Percentiles rank a stretch among this genome's conserved stretches.
phyloP scores from a whole-genome alignment of 2,329 filamentous ascomycete species.

The Penicillium sp. region DNA sequence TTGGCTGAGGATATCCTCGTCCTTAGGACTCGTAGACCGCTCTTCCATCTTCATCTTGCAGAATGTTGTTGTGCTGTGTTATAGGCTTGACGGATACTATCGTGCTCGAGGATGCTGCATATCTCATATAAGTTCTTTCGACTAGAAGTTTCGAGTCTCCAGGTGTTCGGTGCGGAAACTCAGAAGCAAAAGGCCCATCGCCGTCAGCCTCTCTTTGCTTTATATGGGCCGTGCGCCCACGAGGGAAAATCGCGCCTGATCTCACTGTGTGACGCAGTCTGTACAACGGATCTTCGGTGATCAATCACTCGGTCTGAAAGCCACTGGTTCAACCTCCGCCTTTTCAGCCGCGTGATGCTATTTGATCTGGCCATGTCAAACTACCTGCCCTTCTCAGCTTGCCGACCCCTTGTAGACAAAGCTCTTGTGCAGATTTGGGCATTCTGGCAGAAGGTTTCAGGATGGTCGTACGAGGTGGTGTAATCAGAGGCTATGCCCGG shows the following conservation, averaged over 20 bases:
- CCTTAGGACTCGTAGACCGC: constrained; percentile 9
- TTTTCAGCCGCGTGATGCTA: constrained; percentile 14
- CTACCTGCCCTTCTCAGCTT: constrained; percentile 7
- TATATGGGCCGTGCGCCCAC: constrained; percentile 13
- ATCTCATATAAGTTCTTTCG: neutral
- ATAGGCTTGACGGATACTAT: neutral
- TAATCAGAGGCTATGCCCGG: constrained; percentile 5
- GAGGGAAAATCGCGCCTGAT: constrained; percentile 13
- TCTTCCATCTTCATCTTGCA: neutral
- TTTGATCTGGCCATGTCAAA: neutral
- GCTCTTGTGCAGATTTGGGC: neutral
- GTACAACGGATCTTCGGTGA: constrained; percentile 17
- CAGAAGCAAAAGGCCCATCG: neutral
- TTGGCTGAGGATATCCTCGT: constrained; percentile 9
- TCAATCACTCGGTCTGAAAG: constrained; percentile 12
- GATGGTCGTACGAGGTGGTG: constrained; percentile 10
- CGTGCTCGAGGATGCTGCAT: neutral
- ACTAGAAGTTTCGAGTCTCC: neutral
- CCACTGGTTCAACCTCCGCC: constrained; percentile 1
- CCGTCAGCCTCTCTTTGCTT: constrained; percentile 1
- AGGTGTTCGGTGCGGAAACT: neutral
- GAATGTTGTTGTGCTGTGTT: neutral
- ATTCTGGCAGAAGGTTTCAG: constrained; percentile 1
- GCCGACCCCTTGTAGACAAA: neutral
- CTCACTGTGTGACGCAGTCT: constrained; percentile 24